These are phyloP conservation scores for Paramecium tetraurelia DNA, from an alignment of 73 alveolate genomes.

Conservation along the genomic window DNA sequence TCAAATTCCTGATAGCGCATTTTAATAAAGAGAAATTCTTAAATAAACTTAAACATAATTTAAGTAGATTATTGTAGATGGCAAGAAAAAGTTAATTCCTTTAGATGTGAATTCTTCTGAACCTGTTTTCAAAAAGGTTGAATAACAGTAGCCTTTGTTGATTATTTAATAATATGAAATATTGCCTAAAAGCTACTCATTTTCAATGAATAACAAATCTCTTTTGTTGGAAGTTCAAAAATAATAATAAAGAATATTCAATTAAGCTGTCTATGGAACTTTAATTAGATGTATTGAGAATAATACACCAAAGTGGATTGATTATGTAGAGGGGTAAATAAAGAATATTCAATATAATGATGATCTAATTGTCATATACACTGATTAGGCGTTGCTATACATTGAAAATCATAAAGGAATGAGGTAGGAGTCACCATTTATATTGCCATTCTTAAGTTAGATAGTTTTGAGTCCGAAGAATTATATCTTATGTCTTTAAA, in stretches of 20 bases:
- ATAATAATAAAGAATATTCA: neutral
- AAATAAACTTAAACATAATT: neutral
- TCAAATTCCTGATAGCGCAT: neutral
- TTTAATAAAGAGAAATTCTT: neutral
- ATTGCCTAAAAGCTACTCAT: neutral
- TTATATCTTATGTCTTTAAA: slow-evolving; percentile 25
- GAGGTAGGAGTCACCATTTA: slow-evolving; percentile 43
- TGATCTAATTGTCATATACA: slow-evolving; percentile 29
- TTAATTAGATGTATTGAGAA: neutral
- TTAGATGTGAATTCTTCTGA: neutral
- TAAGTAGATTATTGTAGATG: slow-evolving; percentile 40
- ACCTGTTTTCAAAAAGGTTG: neutral
- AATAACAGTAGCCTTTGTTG: neutral
- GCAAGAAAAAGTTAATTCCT: slow-evolving; percentile 53
- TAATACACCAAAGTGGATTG: slow-evolving; percentile 30
- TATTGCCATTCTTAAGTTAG: slow-evolving; percentile 22
- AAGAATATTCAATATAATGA: neutral
- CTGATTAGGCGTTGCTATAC: slow-evolving; percentile 10
- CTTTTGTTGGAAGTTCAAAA: neutral
- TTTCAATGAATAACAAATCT: neutral
- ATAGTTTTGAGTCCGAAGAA: slow-evolving; percentile 7
- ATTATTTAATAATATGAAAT: neutral
- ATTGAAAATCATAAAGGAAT: slow-evolving; percentile 35
- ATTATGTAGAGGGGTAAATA: slow-evolving; percentile 55
- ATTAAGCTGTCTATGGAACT: neutral